Percentiles rank a stretch among this genome's conserved stretches.
Conservation (phyloP, 169 alveolate species). For the Plasmodium sp. region DNA sequence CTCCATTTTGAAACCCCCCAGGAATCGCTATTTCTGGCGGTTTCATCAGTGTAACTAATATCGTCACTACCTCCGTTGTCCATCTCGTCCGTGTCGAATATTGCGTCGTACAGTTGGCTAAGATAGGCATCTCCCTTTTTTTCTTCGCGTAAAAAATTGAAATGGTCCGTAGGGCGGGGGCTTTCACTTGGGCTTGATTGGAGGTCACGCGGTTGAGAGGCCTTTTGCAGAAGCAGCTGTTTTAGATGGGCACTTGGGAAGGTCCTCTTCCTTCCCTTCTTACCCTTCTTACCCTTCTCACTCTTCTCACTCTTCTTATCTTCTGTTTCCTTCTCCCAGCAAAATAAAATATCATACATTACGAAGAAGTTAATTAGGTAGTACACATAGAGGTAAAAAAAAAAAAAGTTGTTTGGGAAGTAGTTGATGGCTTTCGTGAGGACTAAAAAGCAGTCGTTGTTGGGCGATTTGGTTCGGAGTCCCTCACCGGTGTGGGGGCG, state of each 20-base stretch:
- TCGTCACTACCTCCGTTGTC: not conserved
- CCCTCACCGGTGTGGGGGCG: not conserved
- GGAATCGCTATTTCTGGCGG: not conserved
- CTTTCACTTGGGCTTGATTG: not conserved
- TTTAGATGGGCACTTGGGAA: not conserved
- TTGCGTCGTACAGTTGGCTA: not conserved
- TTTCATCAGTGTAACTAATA: not conserved
- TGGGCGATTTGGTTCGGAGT: not conserved
- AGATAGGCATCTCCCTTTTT: not conserved
- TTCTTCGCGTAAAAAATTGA: not conserved
- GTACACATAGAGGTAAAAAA: conserved; percentile 39
- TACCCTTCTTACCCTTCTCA: conserved; percentile 5
- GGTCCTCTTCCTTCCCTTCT: not conserved
- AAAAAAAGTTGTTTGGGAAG: conserved; percentile 47
- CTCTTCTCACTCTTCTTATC: not conserved
- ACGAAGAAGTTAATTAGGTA: conserved; percentile 30
- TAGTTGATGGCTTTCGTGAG: conserved; percentile 33
- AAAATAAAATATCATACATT: conserved; percentile 41
- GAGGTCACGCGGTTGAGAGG: not conserved
- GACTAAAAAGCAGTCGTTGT: conserved; percentile 12
- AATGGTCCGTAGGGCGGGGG: not conserved
- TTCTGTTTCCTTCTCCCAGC: conserved; percentile 39
- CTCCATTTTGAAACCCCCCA: not conserved
- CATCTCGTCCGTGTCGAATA: conserved; percentile 5
- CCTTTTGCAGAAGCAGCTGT: not conserved